Conservation (phyloP, 208 protist genomes). For the Giardia duodenalis region DNA sequence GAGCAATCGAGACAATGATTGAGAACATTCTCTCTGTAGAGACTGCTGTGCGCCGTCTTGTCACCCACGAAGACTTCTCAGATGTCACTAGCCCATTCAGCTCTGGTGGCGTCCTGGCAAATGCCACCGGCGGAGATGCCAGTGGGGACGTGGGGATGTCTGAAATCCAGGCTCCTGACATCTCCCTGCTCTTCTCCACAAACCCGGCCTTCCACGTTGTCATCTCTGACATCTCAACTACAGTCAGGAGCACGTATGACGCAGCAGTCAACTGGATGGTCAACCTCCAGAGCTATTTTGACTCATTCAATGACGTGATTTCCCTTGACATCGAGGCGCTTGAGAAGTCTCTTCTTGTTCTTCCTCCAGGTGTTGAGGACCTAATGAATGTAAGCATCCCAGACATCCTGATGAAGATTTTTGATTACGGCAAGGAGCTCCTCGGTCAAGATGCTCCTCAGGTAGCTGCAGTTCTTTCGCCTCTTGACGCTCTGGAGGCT, state of each 20-base stretch:
- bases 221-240: neutral
- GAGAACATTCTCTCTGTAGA: neutral
- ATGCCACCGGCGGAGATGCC: neutral
- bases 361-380: neutral
- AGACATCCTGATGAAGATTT: neutral
- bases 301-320: constrained; percentile 3
- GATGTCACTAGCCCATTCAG: constrained; percentile 12
- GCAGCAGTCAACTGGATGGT: neutral
- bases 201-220: neutral
- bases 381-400: neutral
- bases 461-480: neutral
- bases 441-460: neutral
- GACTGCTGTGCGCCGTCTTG: neutral
- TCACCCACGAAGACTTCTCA: constrained; percentile 19
- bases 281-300: neutral
- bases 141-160: neutral
- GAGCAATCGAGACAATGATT: neutral
- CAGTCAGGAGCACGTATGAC: neutral
- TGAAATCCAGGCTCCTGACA: constrained; percentile 4
- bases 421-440: neutral
- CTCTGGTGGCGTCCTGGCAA: neutral
- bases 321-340: neutral
- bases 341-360: neutral
- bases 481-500: neutral
- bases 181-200: neutral